Evolutionary conservation across 352 stramenopile genomes (phyloP), one percentile per base, ranked within the genome.

Genomic region (Globisporangium carolinianum): DNA sequence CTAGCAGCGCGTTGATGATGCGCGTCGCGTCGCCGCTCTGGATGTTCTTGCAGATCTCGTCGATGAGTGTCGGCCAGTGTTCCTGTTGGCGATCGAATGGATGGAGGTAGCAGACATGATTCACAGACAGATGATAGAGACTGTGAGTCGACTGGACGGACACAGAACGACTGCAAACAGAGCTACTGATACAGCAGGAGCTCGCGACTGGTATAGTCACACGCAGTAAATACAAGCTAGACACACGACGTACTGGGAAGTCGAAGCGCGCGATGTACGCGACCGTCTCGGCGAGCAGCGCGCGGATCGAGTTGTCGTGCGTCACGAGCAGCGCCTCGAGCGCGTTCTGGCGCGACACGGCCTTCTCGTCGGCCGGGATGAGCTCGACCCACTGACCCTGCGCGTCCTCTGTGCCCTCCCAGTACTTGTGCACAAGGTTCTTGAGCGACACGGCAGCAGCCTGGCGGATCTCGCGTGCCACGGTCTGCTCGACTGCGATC

Each of bases 381-480:
- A 85, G 65, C 42, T 79, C 62, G 42, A 87, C 61, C 61, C 88
- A 80, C 53, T 95, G 86, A 45, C 83, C 80, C 12, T 94, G 68
- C 18, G 83, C 75, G 50, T 96, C 69, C 53, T 90, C 72, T 7
- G 65, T 58, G 43, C 79, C 90, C 48, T 97, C 84, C 95, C 95
- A 98, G 63, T 96, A 95, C 76, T 97, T 96, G 38, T 95, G 78
- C 59, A 97, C 95, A 36, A 98, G 83, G 75, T 98, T 98, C 75
- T 98, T 98, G 41, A 98, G 76, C 68, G 94, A 88, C 67, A 98
- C 96, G 49, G 92, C 89, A 37, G 92, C 93, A 14, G 92, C 95
- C 67, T 98, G 93, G 47, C 95, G 85, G 49, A 98, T 86, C 60
- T 93, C 83, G 49, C 75, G 78, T 48, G 79, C 79, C 49, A 92